Conservation (phyloP, 2,329 filamentous ascomycete genomes). For the Aureobasidium sp. region DNA sequence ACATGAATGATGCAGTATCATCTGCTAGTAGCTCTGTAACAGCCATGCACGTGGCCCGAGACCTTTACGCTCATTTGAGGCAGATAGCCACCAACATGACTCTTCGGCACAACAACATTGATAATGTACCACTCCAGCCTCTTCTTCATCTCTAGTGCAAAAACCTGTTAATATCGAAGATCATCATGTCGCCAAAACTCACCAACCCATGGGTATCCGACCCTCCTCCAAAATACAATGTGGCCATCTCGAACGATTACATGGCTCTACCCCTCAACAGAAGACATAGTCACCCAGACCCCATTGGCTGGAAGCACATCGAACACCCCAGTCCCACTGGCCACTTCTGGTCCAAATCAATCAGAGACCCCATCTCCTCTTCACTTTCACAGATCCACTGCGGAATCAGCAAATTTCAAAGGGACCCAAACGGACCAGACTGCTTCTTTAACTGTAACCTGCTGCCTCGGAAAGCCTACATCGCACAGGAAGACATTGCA, state of each 20-base stretch:
- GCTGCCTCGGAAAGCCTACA: neutral
- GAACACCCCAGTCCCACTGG: no score
- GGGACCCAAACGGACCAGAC: neutral
- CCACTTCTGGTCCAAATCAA: neutral
- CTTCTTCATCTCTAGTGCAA: neutral
- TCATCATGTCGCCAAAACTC: neutral
- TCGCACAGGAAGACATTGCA: neutral
- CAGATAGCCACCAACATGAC: neutral
- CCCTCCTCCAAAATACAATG: neutral
- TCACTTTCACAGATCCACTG: neutral
- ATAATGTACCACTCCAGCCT: neutral
- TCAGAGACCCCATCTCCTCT: neutral
- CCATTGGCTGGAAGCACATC: neutral
- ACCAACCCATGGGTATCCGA: neutral
- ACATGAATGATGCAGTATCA: no score
- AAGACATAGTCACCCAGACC: neutral
- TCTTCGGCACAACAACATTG: neutral
- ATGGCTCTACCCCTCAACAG: neutral
- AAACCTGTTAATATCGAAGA: neutral
- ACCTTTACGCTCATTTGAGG: neutral
- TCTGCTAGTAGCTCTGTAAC: neutral
- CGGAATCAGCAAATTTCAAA: neutral
- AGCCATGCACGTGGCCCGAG: neutral
- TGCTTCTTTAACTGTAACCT: neutral
- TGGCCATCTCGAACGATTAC: neutral